Conservation (phyloP, 2,329 filamentous ascomycete genomes). For the Colletotrichum tropicicola region DNA sequence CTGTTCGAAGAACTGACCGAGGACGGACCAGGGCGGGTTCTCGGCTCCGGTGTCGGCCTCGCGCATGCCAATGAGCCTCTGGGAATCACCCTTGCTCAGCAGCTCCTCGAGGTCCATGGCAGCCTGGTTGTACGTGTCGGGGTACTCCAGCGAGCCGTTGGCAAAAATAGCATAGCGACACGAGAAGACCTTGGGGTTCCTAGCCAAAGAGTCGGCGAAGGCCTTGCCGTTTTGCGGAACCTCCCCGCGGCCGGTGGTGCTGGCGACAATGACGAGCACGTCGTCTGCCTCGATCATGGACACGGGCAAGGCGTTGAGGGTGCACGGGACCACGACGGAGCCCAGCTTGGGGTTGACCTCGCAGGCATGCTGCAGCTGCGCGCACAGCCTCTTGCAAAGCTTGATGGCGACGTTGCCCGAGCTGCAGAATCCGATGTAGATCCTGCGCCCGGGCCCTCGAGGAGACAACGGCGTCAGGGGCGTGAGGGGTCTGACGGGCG, state of each 20-base stretch:
- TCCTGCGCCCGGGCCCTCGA: constrained; percentile 17
- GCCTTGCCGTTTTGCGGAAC: constrained; percentile 27
- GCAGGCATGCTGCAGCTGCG: constrained; percentile 29
- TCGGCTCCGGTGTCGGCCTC: constrained; percentile 21
- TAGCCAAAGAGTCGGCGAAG: constrained; percentile 18
- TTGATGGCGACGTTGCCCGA: constrained; percentile 29
- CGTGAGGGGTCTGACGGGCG: constrained; percentile 17
- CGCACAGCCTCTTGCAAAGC: constrained; percentile 28
- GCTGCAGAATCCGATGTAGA: constrained; percentile 29
- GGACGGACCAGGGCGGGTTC: constrained; percentile 26
- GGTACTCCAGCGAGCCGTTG: constrained; percentile 24
- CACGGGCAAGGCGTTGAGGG: constrained; percentile 23
- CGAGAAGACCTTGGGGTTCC: constrained; percentile 5
- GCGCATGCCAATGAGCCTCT: constrained; percentile 25
- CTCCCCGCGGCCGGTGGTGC: constrained; percentile 25
- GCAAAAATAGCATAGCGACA: constrained; percentile 25
- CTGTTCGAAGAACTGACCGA: constrained; percentile 22
- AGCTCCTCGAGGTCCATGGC: constrained; percentile 25
- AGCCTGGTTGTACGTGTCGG: constrained; percentile 26
- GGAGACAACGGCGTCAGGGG: constrained; percentile 22
- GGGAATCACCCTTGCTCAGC: constrained; percentile 12
- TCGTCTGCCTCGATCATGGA: constrained; percentile 17
- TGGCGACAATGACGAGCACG: constrained; percentile 22
- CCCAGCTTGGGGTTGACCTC: constrained; percentile 23
- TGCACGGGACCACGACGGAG: constrained; percentile 22